These are phyloP conservation scores for Trypethelium eluteriae DNA, from an alignment of 495 filamentous ascomycete species.

Conservation along the genomic window DNA sequence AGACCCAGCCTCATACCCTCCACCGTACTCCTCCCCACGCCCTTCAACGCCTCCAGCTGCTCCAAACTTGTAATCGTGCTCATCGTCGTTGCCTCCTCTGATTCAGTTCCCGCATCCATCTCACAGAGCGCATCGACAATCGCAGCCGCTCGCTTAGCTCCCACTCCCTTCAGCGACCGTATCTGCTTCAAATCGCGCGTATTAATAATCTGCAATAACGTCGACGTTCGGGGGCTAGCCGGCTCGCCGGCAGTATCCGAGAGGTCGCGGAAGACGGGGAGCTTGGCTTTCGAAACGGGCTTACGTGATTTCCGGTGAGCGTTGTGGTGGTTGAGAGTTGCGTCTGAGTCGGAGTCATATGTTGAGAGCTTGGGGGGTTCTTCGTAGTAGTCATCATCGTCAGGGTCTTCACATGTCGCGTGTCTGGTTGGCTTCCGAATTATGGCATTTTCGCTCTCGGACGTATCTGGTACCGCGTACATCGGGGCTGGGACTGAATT, in stretches of 20 bases:
- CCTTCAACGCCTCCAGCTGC: slow-evolving; percentile 49
- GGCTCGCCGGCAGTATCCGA: neutral
- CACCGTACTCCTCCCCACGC: slow-evolving; percentile 51
- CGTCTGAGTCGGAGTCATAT: slow-evolving; percentile 34
- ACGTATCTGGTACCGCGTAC: neutral
- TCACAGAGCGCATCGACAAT: slow-evolving; percentile 50
- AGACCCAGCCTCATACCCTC: slow-evolving; percentile 43
- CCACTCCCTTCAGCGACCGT: slow-evolving; percentile 60
- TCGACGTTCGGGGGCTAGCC: slow-evolving; percentile 51
- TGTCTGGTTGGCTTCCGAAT: neutral
- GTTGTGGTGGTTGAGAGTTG: slow-evolving; percentile 37
- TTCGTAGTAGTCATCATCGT: slow-evolving; percentile 28
- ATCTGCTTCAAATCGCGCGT: slow-evolving; percentile 64
- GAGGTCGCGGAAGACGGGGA: slow-evolving; percentile 29
- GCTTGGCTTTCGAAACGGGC: slow-evolving; percentile 23
- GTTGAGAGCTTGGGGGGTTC: slow-evolving; percentile 17
- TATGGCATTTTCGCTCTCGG: neutral
- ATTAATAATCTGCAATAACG: slow-evolving; percentile 78
- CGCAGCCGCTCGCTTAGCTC: slow-evolving; percentile 57
- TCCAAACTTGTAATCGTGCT: slow-evolving; percentile 40
- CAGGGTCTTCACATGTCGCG: neutral
- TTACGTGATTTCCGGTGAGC: slow-evolving; percentile 37
- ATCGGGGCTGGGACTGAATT: neutral
- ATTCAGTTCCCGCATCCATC: slow-evolving; percentile 40
- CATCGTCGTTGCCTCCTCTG: slow-evolving; percentile 17